A percentile compares a stretch with the other conserved stretches of the same genome.
Conservation (phyloP, 2,329 filamentous ascomycete species). For the Metarhizium robertsii region DNA sequence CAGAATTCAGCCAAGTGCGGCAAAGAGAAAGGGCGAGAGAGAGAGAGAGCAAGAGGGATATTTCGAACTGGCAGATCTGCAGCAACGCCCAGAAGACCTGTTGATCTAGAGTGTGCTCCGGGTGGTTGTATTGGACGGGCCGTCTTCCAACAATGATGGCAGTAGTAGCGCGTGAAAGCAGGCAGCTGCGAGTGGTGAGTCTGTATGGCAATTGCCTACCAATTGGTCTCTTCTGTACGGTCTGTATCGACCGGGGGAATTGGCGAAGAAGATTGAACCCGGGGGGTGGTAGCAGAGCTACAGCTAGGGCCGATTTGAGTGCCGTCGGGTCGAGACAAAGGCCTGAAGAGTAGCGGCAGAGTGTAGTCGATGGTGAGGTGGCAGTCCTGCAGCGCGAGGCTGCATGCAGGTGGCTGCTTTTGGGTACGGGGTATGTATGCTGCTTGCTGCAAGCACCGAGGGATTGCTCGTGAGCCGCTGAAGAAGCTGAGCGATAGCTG, state of each 20-base stretch:
- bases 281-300: conserved; percentile 4
- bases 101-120: not conserved
- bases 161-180: not conserved
- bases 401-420: conserved; percentile 8
- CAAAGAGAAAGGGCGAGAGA: not conserved
- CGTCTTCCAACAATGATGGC: conserved; percentile 3
- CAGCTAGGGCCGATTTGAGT: conserved; percentile 6
- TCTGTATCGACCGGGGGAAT: conserved; percentile 1
- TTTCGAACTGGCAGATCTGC: conserved; percentile 7
- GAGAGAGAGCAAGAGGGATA: not conserved
- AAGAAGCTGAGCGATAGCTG: conserved; percentile 6
- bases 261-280: not conserved
- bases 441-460: conserved; percentile 1
- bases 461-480: conserved; percentile 6
- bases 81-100: not conserved
- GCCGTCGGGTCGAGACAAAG: conserved; percentile 7
- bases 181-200: conserved; percentile 3
- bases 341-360: not conserved
- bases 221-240: not conserved
- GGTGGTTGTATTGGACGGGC: conserved; percentile 3
- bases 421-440: not conserved
- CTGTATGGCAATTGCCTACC: not conserved
- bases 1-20: conserved; percentile 7
- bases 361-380: conserved; percentile 7
- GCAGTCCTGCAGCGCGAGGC: conserved; percentile 5